Conservation (phyloP, 1,284 basidiomycete species). For the Rhodofomes roseus region DNA sequence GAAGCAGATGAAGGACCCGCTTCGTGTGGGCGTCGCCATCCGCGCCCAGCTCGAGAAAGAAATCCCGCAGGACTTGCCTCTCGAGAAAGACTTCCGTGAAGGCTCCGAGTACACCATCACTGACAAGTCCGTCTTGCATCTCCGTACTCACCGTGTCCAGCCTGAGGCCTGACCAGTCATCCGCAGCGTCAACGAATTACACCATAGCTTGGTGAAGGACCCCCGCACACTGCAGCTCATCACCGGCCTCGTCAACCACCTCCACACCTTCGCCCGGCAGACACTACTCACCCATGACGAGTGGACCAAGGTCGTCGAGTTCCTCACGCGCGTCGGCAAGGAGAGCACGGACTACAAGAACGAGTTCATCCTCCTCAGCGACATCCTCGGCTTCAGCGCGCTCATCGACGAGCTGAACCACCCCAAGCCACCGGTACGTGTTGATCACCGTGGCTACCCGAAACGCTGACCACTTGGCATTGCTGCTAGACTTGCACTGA, state of each 20-base stretch:
- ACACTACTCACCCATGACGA: slow-evolving; percentile 35
- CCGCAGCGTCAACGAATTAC: slow-evolving; percentile 28
- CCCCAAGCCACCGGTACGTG: slow-evolving; percentile 31
- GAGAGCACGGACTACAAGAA: slow-evolving; percentile 37
- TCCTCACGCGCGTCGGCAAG: slow-evolving; percentile 34
- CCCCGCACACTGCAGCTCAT: slow-evolving; percentile 34
- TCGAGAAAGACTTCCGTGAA: slow-evolving; percentile 34
- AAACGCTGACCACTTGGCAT: background rate
- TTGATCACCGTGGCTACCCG: too few relatives aligned
- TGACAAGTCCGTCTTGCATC: slow-evolving; percentile 23
- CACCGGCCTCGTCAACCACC: slow-evolving; percentile 33
- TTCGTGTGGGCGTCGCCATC: slow-evolving; percentile 34
- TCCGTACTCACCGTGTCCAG: background rate
- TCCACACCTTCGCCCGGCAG: slow-evolving; percentile 39
- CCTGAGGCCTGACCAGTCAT: background rate
- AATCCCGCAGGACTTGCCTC: slow-evolving; percentile 32
- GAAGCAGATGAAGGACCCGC: slow-evolving; percentile 34
- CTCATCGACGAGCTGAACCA: slow-evolving; percentile 37
- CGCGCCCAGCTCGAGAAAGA: slow-evolving; percentile 33
- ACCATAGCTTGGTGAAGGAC: slow-evolving; percentile 30
- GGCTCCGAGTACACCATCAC: slow-evolving; percentile 32
- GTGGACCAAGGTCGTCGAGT: slow-evolving; percentile 33
- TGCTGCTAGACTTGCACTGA: slow-evolving; percentile 31
- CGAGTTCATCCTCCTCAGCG: slow-evolving; percentile 41
- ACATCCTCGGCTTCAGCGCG: slow-evolving; percentile 37